Percentiles rank a stretch among this genome's conserved stretches.
Conservation (phyloP, 140 eudicot species). For the Cichorium intybus region DNA sequence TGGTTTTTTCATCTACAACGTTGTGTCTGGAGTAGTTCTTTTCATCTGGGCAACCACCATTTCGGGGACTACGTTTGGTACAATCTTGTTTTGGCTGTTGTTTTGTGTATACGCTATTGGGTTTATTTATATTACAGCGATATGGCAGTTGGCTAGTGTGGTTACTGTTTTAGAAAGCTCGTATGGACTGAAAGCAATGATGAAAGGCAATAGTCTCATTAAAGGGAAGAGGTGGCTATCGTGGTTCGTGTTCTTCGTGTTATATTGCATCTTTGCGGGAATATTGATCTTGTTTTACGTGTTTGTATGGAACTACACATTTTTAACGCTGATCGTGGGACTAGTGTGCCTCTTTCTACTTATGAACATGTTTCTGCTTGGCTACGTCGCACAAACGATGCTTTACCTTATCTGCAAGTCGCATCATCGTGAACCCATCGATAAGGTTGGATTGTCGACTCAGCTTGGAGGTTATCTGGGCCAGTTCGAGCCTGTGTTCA, state of each 20-base stretch:
- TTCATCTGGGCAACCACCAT: constrained; percentile 23
- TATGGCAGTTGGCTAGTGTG: constrained; percentile 45
- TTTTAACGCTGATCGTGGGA: constrained; percentile 17
- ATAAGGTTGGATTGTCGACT: constrained; percentile 36
- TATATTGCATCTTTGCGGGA: constrained; percentile 26
- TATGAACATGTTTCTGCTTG: constrained; percentile 27
- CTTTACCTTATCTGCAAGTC: constrained; percentile 47
- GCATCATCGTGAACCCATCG: constrained; percentile 35
- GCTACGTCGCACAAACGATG: constrained; percentile 38
- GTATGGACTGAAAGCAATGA: constrained; percentile 34
- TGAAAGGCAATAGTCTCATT: constrained; percentile 26
- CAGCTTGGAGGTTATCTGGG: constrained; percentile 38
- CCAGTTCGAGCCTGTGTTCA: constrained; percentile 23
- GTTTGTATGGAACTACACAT: constrained; percentile 13
- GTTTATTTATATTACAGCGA: constrained; percentile 30
- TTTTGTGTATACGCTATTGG: constrained; percentile 26
- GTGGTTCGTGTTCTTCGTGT: constrained; percentile 32
- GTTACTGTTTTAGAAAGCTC: constrained; percentile 38
- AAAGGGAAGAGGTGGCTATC: constrained; percentile 43
- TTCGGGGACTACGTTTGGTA: constrained; percentile 16
- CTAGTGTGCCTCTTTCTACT: constrained; percentile 34
- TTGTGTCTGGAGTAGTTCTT: constrained; percentile 14
- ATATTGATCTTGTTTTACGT: constrained; percentile 19
- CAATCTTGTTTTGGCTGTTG: constrained; percentile 11
- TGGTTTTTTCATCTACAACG: constrained; percentile 35